Conservation (phyloP, 306 rosid genomes). For the Lagenaria siceraria region DNA sequence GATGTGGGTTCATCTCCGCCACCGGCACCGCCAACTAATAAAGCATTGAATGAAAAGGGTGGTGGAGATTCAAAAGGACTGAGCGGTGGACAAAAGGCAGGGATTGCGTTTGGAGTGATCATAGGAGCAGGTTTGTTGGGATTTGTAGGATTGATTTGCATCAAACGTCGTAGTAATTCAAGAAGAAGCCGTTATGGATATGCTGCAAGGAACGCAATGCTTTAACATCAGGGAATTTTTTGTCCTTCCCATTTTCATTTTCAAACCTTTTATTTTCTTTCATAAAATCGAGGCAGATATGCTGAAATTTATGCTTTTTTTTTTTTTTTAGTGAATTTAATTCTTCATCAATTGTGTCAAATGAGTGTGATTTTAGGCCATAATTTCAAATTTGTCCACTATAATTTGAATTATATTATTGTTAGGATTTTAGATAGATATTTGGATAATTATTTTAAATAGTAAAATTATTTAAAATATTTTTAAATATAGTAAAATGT, state of each 20-base stretch:
- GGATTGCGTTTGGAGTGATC: constrained; percentile 22
- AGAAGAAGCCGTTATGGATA: constrained; percentile 11
- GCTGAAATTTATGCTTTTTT: too few relatives aligned
- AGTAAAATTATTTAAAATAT: too few relatives aligned
- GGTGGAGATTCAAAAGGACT: constrained; percentile 10
- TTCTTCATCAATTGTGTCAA: too few relatives aligned
- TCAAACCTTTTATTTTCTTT: background rate
- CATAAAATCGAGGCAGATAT: background rate
- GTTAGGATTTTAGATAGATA: too few relatives aligned
- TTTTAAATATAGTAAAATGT: too few relatives aligned
- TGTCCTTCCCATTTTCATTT: background rate
- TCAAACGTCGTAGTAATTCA: constrained; percentile 13
- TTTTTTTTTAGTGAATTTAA: too few relatives aligned
- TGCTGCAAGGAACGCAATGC: constrained; percentile 16
- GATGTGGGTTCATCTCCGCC: background rate
- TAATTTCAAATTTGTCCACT: too few relatives aligned
- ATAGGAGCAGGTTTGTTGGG: constrained; percentile 17
- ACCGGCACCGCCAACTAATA: background rate
- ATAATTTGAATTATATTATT: too few relatives aligned
- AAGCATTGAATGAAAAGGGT: background rate
- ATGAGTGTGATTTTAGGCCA: too few relatives aligned
- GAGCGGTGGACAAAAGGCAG: constrained; percentile 34
- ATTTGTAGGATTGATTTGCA: constrained; percentile 17
- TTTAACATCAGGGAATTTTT: background rate
- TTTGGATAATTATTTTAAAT: too few relatives aligned